These are phyloP conservation scores for Vaccinium darrowii DNA, from an alignment of 148 eudicot genomes.

Conservation along the genomic window DNA sequence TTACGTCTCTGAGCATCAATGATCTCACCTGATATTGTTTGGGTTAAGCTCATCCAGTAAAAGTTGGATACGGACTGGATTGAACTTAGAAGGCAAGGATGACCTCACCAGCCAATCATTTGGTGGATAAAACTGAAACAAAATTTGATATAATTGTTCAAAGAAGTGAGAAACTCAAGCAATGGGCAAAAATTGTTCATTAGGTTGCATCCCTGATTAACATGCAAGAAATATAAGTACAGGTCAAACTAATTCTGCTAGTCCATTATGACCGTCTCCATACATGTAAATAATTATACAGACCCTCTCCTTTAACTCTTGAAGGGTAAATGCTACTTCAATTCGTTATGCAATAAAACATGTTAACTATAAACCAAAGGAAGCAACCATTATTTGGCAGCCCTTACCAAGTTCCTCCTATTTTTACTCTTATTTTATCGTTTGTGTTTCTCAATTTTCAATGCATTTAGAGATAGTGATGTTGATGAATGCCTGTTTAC, in stretches of 20 bases:
- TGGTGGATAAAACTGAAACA: constrained; percentile 73
- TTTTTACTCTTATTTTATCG: too few species aligned
- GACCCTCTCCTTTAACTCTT: not conserved
- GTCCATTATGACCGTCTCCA: not conserved
- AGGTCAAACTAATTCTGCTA: not conserved
- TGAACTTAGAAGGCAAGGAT: constrained; percentile 76
- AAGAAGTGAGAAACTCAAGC: not conserved
- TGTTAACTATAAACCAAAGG: not conserved
- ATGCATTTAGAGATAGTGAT: too few species aligned
- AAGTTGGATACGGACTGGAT: constrained; percentile 56
- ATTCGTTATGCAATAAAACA: not conserved
- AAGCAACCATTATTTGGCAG: not conserved
- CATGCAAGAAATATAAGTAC: not conserved
- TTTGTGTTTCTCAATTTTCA: not conserved
- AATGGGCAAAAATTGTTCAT: not conserved
- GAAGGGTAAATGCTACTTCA: not conserved
- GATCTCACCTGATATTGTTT: constrained; percentile 64
- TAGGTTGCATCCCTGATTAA: not conserved
- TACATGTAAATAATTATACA: not conserved
- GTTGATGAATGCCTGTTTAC: not conserved
- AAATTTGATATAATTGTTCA: not conserved
- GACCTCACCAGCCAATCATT: constrained; percentile 87
- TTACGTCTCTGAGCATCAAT: not conserved
- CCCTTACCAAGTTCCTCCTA: not conserved
- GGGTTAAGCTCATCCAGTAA: constrained; percentile 65